These are phyloP conservation scores for Pyrus communis DNA, from an alignment of 306 rosid genomes.

Conservation along the genomic window DNA sequence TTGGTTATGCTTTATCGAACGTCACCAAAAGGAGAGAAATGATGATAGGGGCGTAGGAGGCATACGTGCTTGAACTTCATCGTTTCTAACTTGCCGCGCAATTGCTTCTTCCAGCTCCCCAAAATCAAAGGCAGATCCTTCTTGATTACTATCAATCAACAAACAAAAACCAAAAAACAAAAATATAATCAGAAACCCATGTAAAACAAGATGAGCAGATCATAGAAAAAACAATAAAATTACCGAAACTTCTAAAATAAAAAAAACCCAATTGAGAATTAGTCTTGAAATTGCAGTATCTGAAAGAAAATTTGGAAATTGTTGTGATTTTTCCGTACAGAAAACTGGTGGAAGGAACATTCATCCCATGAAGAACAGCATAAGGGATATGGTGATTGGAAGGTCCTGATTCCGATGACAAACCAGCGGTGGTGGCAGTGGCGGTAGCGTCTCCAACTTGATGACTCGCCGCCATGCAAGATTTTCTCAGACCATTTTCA, in stretches of 20 bases:
- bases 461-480: slow-evolving; percentile 82
- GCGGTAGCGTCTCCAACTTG: slow-evolving; percentile 47
- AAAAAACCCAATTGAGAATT: background rate
- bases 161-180: background rate
- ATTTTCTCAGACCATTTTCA: slow-evolving; percentile 37
- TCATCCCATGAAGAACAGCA: slow-evolving; percentile 67
- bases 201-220: background rate
- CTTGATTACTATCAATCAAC: slow-evolving; percentile 44
- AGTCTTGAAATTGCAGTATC: background rate
- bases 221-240: background rate
- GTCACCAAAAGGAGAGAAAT: slow-evolving; percentile 25
- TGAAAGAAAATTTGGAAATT: background rate
- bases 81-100: slow-evolving; percentile 66
- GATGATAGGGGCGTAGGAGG: slow-evolving; percentile 2
- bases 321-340: slow-evolving; percentile 33
- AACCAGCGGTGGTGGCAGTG: slow-evolving; percentile 27
- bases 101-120: slow-evolving; percentile 96
- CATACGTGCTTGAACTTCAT: slow-evolving; percentile 74
- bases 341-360: slow-evolving; percentile 45
- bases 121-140: slow-evolving; percentile 68
- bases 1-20: slow-evolving; percentile 36
- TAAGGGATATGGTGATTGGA: slow-evolving; percentile 63
- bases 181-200: background rate
- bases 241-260: background rate
- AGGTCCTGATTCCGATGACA: slow-evolving; percentile 70